Base-by-base conservation (phyloP, 768 basidiomycete species). In the Hemileccinum impolitum region DNA sequence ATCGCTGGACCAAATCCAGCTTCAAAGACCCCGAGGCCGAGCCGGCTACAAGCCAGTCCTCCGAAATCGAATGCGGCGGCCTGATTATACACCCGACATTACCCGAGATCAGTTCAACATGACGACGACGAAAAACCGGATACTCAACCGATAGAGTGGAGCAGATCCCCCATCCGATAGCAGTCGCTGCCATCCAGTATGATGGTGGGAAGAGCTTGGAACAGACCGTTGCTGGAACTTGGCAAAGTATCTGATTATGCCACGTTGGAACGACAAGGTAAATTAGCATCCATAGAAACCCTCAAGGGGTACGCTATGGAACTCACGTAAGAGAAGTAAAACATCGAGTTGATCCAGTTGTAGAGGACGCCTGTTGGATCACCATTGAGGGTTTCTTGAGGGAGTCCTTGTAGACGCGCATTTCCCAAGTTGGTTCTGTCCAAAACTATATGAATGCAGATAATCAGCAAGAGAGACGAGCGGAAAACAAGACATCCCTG, bases 381-480 rank as follows among this genome's bases (percentile, higher is more conserved):
- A 7, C 87, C 86, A 8, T 74, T 71, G 9, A 90, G 78, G 10
- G 72, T 69, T 56, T 90, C 84, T 30, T 81, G 65, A 6, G 82
- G 76, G 3, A 91, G 71, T n/a, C 85, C 82, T 69, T 86, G 85
- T 17, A 90, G 69, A 49, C 87, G 77, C 21, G 89, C 89, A 62
- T 90, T 90, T 10, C 88, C 88, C 34, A 90, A 63, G 56, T 90
- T 90, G 6, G 81, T 81, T 51, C 90, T 78, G 59, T 90, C 89
- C 50, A 92, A 69, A 61, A 80, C 67, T 70, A 25, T 21, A 31
- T 44, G 21, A 40, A 42, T 13, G 23, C 6, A 12, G 19, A 26
- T 12, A n/a, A 28, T 55, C 30, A 43, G 48, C n/a, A 42, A 56
- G 39, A 17, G 18, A 31, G 26, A 3, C 11, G 5, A 19, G 38